phyloP scores from a whole-genome alignment of 805 yeast genomes.

The Ogataea salicorniae region DNA sequence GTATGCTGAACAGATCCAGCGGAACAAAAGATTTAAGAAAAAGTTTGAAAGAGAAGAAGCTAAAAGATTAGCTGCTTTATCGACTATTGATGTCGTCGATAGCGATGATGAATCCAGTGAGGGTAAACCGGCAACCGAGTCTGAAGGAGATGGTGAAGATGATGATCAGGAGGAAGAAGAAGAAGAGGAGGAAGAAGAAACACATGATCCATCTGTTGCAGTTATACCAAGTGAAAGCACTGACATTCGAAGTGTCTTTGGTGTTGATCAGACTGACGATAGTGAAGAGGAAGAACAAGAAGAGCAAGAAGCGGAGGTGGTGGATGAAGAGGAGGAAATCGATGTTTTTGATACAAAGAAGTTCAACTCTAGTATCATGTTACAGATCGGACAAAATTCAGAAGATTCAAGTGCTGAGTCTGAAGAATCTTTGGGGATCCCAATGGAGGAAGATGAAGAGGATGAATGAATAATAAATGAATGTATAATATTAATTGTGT shows the following conservation, averaged over 20 bases:
- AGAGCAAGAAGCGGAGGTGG: constrained; percentile 4
- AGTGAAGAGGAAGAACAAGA: constrained; percentile 3
- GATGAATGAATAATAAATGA: constrained; percentile 2
- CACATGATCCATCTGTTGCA: no score
- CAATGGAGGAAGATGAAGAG: constrained; percentile 19
- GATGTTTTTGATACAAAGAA: constrained; percentile 10
- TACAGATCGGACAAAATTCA: constrained; percentile 6
- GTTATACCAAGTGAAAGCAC: not conserved
- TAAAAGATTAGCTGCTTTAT: constrained; percentile 1
- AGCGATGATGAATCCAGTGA: not conserved
- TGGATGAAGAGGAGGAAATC: constrained; percentile 5
- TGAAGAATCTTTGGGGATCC: constrained; percentile 9
- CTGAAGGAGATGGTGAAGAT: not conserved
- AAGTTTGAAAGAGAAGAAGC: constrained; percentile 2
- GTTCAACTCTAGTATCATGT: constrained; percentile 13
- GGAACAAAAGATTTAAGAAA: constrained; percentile 7
- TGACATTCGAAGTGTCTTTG: constrained; percentile 1
- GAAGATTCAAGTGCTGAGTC: constrained; percentile 8
- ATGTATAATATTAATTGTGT: not conserved
- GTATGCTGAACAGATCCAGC: constrained; percentile 16
- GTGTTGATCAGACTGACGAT: constrained; percentile 1
- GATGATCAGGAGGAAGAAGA: not conserved
- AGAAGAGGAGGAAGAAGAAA: constrained; percentile 1
- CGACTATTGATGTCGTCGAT: not conserved
- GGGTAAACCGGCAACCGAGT: not conserved